Conservation (phyloP, 2,329 filamentous ascomycete species). For the Cordyceps javanica region DNA sequence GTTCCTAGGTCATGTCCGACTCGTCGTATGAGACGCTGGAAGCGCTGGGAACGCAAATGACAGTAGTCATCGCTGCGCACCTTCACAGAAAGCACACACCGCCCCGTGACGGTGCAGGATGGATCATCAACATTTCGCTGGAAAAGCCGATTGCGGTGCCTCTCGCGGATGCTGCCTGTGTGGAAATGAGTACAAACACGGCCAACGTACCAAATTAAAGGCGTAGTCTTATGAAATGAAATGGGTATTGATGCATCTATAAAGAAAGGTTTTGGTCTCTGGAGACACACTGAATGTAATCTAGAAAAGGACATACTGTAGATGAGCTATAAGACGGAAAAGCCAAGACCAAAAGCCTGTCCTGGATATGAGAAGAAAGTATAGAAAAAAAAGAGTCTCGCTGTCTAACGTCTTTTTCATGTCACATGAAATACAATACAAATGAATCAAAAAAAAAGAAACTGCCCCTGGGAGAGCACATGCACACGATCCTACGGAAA, state of each 20-base stretch:
- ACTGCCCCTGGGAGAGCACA: neutral
- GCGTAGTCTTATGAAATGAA: neutral
- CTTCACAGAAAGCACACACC: constrained; percentile 25
- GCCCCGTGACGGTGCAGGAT: constrained; percentile 24
- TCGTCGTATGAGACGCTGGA: constrained; percentile 60
- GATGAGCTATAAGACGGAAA: neutral
- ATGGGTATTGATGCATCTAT: neutral
- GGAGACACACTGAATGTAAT: neutral
- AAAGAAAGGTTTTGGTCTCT: neutral
- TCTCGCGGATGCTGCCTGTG: constrained; percentile 63
- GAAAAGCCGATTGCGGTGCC: constrained; percentile 70
- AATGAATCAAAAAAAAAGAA: neutral
- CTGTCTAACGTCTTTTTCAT: constrained; percentile 11
- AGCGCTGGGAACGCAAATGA: constrained; percentile 48
- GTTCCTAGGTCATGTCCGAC: constrained; percentile 34
- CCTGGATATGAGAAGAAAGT: neutral
- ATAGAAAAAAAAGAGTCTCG: constrained; percentile 4
- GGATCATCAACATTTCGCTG: constrained; percentile 54
- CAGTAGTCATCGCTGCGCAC: constrained; percentile 37
- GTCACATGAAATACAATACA: constrained; percentile 12
- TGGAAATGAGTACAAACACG: constrained; percentile 43
- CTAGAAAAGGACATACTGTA: neutral
- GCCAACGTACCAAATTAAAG: neutral
- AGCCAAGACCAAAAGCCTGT: neutral
- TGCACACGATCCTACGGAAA: neutral